phyloP scores from a whole-genome alignment of 1,139 yeast species.

The Neolecta irregularis region DNA sequence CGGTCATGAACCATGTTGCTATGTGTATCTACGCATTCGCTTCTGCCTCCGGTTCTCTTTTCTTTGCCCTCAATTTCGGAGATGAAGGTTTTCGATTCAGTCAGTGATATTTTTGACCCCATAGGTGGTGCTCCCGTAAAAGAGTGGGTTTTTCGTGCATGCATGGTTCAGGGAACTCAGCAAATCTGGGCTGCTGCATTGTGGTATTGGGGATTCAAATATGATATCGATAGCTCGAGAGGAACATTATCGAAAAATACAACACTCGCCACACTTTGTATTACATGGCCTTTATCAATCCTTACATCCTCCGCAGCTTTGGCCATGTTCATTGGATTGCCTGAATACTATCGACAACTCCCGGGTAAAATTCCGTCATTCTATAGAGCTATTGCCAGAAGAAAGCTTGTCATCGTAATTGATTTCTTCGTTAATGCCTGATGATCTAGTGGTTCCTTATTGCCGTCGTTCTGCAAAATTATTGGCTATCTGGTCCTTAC shows the following conservation, averaged over 20 bases:
- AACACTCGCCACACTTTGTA: conserved; percentile 6
- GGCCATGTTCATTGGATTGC: conserved; percentile 10
- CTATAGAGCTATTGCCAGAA: conserved; percentile 10
- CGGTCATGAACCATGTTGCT: conserved; percentile 10
- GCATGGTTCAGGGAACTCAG: conserved; percentile 12
- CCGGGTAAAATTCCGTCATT: conserved; percentile 14
- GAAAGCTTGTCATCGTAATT: conserved; percentile 10
- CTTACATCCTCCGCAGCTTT: conserved; percentile 5
- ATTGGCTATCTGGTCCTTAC: conserved; percentile 12
- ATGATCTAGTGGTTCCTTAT: conserved; percentile 14
- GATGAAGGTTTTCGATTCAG: too few relatives aligned
- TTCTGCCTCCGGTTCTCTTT: conserved; percentile 12
- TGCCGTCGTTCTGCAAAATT: conserved; percentile 11
- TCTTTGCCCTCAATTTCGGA: conserved; percentile 13
- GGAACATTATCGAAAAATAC: conserved; percentile 5
- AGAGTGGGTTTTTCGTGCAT: conserved; percentile 12
- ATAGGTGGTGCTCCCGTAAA: conserved; percentile 10
- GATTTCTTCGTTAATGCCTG: too few relatives aligned
- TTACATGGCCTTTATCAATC: conserved; percentile 9
- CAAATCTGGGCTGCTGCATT: conserved; percentile 14
- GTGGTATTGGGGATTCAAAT: conserved; percentile 13
- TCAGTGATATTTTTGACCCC: too few relatives aligned
- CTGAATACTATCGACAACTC: conserved; percentile 12
- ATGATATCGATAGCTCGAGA: conserved; percentile 5
- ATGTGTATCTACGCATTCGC: conserved; percentile 12